Base-by-base conservation (phyloP, 495 filamentous ascomycete species). In the Penicillium salamii region DNA sequence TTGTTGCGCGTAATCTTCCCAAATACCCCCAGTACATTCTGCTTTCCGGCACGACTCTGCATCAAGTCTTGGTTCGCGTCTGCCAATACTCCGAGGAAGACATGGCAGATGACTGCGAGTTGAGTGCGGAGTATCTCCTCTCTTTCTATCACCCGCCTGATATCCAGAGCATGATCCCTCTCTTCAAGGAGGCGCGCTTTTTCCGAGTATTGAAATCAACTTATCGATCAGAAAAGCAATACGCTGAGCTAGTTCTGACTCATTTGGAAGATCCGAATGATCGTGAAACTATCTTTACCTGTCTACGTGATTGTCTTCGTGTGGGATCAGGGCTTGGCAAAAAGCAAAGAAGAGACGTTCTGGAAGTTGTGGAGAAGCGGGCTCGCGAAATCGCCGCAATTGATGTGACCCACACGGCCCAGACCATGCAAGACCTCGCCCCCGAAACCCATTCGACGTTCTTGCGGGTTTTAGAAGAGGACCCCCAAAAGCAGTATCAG, bases 21-120 rank as follows among this genome's bases (percentile, higher is more conserved):
- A 98, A 97, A 68, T 98, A 95, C 62, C 91, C 89, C 5, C 91
- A 97, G 63, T 96, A 95, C 58, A 88, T 98, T 55, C 78, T 96
- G 26, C 81, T 98, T 49, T 83, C 93, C 0, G 93, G 91, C 41
- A 87, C 87, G 7, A 85, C 86, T 7, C 77, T 97, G 1, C 86
- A 92, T 56, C 85, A 83, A 36, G 85, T 96, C 31, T 75, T 98
- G 34, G 72, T 81, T 7, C 88, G 89, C 6, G 75, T 98, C 29
- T 98, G 93, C 71, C 78, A 85, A 51, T 95, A 88, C 55, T 90
- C 93, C 2, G 82, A 80, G 6, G 72, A 76, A 29, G 90, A 93
- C 49, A 78, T 97, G 58, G 86, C 87, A 15, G 92, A 96, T 37
- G 93, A 97, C 65, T 95, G 92, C 49, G 91, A 98, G 70, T 77